phyloP scores from a whole-genome alignment of 768 basidiomycete genomes.

The Lactarius deliciosus region DNA sequence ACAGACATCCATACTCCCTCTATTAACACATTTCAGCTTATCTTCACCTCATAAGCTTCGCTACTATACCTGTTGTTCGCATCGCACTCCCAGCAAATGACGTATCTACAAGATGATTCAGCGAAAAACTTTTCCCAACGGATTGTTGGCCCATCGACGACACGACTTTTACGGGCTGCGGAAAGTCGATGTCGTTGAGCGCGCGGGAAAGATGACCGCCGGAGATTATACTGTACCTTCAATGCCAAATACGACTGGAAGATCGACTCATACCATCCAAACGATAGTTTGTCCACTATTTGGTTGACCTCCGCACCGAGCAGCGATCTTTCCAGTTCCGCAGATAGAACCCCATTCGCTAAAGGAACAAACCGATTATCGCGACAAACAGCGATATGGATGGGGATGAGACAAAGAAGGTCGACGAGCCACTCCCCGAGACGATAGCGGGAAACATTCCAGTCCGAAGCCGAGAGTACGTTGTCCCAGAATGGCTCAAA shows the following conservation, averaged over 20 bases:
- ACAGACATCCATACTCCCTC: too few relatives aligned
- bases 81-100: too few relatives aligned
- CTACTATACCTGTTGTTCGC: too few relatives aligned
- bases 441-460: slow-evolving; percentile 40
- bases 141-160: too few relatives aligned
- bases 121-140: too few relatives aligned
- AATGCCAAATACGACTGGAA: slow-evolving; percentile 61
- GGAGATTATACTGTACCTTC: slow-evolving; percentile 34
- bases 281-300: slow-evolving; percentile 55
- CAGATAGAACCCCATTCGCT: slow-evolving; percentile 1
- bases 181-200: too few relatives aligned
- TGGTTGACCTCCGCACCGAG: slow-evolving; percentile 60
- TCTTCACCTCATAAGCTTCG: too few relatives aligned
- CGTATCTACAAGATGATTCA: too few relatives aligned
- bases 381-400: slow-evolving; percentile 57
- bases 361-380: slow-evolving; percentile 17
- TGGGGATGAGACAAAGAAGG: slow-evolving; percentile 60
- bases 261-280: slow-evolving; percentile 66
- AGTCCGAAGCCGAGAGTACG: slow-evolving; percentile 7
- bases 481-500: too few relatives aligned
- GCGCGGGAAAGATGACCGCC: too few relatives aligned
- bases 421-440: slow-evolving; percentile 64
- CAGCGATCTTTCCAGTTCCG: slow-evolving; percentile 47
- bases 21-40: too few relatives aligned
- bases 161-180: too few relatives aligned